Base-by-base conservation (phyloP, 1,139 yeast species). In the Protomyces lactucae-debilis region DNA sequence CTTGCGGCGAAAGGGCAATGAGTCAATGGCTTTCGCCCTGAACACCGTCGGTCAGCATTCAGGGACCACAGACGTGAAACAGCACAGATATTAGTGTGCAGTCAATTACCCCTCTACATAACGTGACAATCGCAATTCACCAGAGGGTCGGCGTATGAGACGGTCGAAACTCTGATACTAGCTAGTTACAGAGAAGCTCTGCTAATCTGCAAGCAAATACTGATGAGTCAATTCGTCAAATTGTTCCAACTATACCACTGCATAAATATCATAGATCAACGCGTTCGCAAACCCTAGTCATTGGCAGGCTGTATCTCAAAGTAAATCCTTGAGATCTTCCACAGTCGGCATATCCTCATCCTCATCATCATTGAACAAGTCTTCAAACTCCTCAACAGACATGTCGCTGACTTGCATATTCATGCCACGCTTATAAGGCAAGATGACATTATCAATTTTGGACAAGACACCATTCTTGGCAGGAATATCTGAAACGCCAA, bases 381-480 rank as follows among this genome's bases (percentile, higher is more conserved):
- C 55, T 48, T 32, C 52, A 57, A 64, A 61, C 18, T 51, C 56
- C 52, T 55, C 57, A 45, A 61, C 12, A 2, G 57, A 37, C 61
- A 55, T 55, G 39, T 55, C 57, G 32, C 56, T 39, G 18, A 18
- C 45, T 3, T 48, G 40, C n/a, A 21, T 39, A 5, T 52, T 28
- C 56, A 52, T 16, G 9, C 39, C 32, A 6, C 43, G 43, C 48
- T 48, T 55, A 32, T 52, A 54, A 8, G 65, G 65, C 53, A 56
- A 48, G 57, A 61, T 61, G 48, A 61, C 35, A 23, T 53, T 53
- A 28, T 52, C 43, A 39, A 60, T n/a, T 36, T 55, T 52, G 21
- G 46, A 52, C 9, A 61, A 45, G 32, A 61, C 65, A 14, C 65
- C 65, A 16, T 61, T 61, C 40, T 61, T 61, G 57, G 61, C 65